phyloP scores from a whole-genome alignment of 1,284 basidiomycete species.

The Papiliotrema flavescens region DNA sequence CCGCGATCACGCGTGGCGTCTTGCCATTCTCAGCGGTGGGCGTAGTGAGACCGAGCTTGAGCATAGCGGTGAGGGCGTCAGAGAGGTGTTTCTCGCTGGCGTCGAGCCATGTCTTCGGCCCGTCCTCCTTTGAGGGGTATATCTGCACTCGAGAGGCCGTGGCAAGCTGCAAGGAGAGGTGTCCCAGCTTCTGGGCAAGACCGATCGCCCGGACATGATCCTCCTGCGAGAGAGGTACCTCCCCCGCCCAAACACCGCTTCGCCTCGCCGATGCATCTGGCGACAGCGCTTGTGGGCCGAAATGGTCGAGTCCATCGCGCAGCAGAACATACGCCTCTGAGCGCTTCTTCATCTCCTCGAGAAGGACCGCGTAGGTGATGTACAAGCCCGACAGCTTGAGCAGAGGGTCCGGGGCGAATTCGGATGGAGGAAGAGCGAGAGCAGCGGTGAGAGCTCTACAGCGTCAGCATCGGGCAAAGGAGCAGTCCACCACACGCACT shows the following conservation, averaged over 20 bases:
- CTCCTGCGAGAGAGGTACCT: slow-evolving; percentile 17
- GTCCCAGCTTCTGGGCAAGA: slow-evolving; percentile 36
- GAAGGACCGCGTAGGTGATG: slow-evolving; percentile 37
- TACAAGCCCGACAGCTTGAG: slow-evolving; percentile 47
- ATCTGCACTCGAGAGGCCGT: slow-evolving; percentile 13
- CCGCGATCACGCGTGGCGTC: slow-evolving; percentile 16
- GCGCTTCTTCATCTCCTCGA: slow-evolving; percentile 35
- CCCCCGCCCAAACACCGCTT: slow-evolving; percentile 7
- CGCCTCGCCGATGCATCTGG: slow-evolving; percentile 3
- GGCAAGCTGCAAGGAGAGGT: slow-evolving; percentile 25
- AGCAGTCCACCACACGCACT: slow-evolving; percentile 17
- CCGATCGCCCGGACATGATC: slow-evolving; percentile 44
- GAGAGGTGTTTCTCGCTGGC: slow-evolving; percentile 39
- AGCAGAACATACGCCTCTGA: slow-evolving; percentile 33
- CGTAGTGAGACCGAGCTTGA: slow-evolving; percentile 29
- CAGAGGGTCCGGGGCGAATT: slow-evolving; percentile 38
- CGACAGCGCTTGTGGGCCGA: slow-evolving; percentile 28
- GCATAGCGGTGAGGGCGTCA: slow-evolving; percentile 36
- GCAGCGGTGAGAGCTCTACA: slow-evolving; percentile 36
- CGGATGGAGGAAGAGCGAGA: slow-evolving; percentile 20
- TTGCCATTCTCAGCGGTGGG: background rate
- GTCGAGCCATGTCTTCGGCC: slow-evolving; percentile 23
- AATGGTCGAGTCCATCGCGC: slow-evolving; percentile 30
- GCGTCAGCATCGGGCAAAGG: background rate
- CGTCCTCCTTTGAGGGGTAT: slow-evolving; percentile 6